A percentile compares a stretch with the other conserved stretches of the same genome.
Conservation (phyloP, 345 rosid genomes). For the thale cress (Arabidopsis thaliana) region TAIR10.1 NC_003075.7:7978501-7979000, state of each 20-base stretch:
- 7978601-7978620: not conserved
- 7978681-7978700: conserved; percentile 2
- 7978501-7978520: conserved; percentile 19
- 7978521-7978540: not conserved
- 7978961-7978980: conserved; percentile 79
- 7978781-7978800: conserved; percentile 19
- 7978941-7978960: conserved; percentile 37
- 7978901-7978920: conserved; percentile 11
- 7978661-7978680: conserved; percentile 18
- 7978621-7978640: conserved; percentile 20
- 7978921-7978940: conserved; percentile 10
- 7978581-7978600: not conserved
- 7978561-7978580: conserved; percentile 1
- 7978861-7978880: conserved; percentile 25
- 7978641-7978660: conserved; percentile 6
- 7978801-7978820: not conserved
- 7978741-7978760: not conserved
- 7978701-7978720: not conserved
- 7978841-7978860: conserved; percentile 16
- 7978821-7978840: not conserved
- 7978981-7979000: conserved; percentile 91
- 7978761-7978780: not conserved
- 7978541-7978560: conserved; percentile 14
- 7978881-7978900: not conserved
- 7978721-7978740: not conserved